Evolutionary conservation across 495 filamentous ascomycete genomes (phyloP), one percentile per base, ranked within the genome.

Genomic region (Wilcoxina mikolae): DNA sequence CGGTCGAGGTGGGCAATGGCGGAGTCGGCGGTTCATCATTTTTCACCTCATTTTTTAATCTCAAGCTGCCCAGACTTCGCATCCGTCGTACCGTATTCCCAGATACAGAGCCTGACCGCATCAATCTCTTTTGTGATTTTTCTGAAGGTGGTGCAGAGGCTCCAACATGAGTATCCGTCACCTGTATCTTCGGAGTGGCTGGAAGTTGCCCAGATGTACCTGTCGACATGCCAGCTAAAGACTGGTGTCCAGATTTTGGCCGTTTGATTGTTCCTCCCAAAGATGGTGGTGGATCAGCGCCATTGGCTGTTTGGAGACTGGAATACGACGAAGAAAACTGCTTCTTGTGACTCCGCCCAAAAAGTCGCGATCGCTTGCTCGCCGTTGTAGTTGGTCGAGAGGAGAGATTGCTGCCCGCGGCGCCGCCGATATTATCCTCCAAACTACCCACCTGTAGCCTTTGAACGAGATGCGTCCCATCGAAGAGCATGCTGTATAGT

Each of bases 401-500:
- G 22, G 50, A 31, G 66, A 58, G 54, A 72, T 65, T 57, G 68
- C 63, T 28, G 66, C 27, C 51, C 66, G 67, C 47, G 65, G 61
- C 20, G 44, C 51, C 54, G 57, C 70, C 68, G 68, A 76, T 72
- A 4, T 72, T 59, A 23, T 77, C 73, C 23, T 79, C 77, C 64
- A 91, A 84, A 10, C 93, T 79, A 65, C 85, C 89, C 17, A 79
- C 79, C 58, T 79, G 77, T 56, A 85, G 68, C 60, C 78, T 88
- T 61, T 54, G 51, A 27, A 54, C 41, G 18, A 54, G 41, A 31
- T 60, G 61, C 26, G 57, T 62, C 35, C 50, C 61, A 54, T 64
- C 80, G 67, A 95, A 95, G 7, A 95, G 69, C 55, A 80, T 73
- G 9, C 76, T 74, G 59, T 90, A 96, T 3, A 96, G 71, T n/a